These are phyloP conservation scores for Macroventuria anomochaeta DNA, from an alignment of 2,329 filamentous ascomycete genomes.

Conservation along the genomic window DNA sequence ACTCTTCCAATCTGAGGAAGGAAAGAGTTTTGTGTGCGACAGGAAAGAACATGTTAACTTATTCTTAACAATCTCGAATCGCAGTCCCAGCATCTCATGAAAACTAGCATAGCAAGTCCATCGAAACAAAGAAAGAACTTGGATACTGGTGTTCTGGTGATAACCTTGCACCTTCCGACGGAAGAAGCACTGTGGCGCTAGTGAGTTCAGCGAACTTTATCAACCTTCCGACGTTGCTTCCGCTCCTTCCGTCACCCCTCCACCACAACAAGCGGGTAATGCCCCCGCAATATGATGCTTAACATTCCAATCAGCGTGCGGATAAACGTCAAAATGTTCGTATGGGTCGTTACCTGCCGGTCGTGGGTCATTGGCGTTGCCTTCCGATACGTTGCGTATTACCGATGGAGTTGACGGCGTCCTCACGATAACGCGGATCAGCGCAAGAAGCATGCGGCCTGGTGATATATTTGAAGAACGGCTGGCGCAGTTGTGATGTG, in stretches of 20 bases:
- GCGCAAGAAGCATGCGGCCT: background rate
- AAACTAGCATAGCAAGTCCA: background rate
- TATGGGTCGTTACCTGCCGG: conserved; percentile 1
- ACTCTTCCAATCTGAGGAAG: conserved; percentile 22
- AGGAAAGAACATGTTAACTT: no score
- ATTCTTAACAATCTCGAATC: background rate
- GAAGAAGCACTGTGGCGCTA: background rate
- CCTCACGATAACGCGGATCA: conserved; percentile 10
- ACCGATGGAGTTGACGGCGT: conserved; percentile 10
- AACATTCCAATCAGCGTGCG: conserved; percentile 3
- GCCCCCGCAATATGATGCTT: background rate
- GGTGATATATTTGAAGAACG: conserved; percentile 5
- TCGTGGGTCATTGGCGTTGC: background rate
- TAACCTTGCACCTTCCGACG: conserved; percentile 4
- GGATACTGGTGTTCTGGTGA: background rate
- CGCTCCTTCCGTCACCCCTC: conserved; percentile 9
- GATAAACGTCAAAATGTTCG: background rate
- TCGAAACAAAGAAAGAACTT: background rate
- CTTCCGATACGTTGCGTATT: conserved; percentile 14
- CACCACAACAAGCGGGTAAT: background rate
- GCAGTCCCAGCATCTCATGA: background rate
- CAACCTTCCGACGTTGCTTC: conserved; percentile 9
- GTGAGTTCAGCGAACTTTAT: background rate
- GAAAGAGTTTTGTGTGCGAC: background rate
- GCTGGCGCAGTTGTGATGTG: background rate